phyloP scores from a whole-genome alignment of 2,329 filamentous ascomycete genomes.

The Cladosporium sp. region DNA sequence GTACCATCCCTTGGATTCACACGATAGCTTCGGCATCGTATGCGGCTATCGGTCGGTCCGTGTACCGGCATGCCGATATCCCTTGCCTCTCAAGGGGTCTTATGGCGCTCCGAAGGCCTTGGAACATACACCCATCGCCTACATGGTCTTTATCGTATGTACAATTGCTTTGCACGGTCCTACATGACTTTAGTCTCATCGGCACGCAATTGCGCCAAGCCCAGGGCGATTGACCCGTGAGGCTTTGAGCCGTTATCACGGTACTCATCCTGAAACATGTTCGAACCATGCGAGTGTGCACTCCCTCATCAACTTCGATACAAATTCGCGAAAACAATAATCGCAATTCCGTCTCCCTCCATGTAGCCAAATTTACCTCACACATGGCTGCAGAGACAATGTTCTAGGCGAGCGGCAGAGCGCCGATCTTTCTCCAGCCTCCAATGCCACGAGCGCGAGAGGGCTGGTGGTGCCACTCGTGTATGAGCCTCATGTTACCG shows the following conservation, averaged over 20 bases:
- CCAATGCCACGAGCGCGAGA: not conserved
- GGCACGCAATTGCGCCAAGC: not conserved
- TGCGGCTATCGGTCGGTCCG: not conserved
- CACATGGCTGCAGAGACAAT: not conserved
- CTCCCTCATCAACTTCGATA: not conserved
- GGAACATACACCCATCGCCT: not conserved
- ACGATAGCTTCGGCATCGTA: not conserved
- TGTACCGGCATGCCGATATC: constrained; percentile 2
- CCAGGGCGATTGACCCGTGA: not conserved
- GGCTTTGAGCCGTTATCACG: no score
- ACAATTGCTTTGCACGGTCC: not conserved
- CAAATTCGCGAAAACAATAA: not conserved
- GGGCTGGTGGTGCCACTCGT: not conserved
- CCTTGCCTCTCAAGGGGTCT: not conserved
- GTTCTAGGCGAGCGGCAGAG: constrained; percentile 3
- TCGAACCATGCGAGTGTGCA: not conserved
- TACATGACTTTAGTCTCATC: not conserved
- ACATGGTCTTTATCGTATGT: not conserved
- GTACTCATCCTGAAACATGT: not conserved
- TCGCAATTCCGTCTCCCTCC: not conserved
- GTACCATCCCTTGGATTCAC: not conserved
- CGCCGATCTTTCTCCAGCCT: not conserved
- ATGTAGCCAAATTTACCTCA: not conserved
- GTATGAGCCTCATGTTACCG: constrained; percentile 6
- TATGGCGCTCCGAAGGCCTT: not conserved